Percentiles rank a stretch among this genome's conserved stretches.
Evolutionary conservation across 495 filamentous ascomycete genomes (phyloP).

Genomic region (Trichoderma gamsii): DNA sequence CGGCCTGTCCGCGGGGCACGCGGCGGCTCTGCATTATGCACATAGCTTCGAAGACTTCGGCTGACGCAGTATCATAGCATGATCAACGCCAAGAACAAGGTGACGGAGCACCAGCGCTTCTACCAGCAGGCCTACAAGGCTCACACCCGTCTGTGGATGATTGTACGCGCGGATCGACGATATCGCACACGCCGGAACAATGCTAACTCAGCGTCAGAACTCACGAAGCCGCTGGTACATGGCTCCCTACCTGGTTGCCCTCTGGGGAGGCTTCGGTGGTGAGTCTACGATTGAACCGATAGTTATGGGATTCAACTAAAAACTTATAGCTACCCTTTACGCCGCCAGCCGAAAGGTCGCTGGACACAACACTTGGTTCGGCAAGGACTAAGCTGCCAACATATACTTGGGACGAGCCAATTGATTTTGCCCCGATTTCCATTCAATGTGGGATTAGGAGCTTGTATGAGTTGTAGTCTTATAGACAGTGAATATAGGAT

Average conservation of each 20-base stretch:
- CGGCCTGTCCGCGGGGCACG: neutral
- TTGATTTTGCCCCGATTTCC: neutral
- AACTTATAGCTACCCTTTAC: conserved; percentile 51
- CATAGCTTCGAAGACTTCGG: conserved; percentile 30
- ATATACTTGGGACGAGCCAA: neutral
- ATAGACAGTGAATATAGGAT: conserved; percentile 10
- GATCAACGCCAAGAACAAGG: conserved; percentile 78
- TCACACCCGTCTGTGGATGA: conserved; percentile 74
- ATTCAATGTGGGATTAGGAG: neutral
- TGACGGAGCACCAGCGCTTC: conserved; percentile 73
- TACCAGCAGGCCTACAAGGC: conserved; percentile 71
- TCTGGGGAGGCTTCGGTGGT: conserved; percentile 56
- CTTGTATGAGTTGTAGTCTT: conserved; percentile 5
- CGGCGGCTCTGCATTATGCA: neutral
- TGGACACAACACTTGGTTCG: conserved; percentile 88
- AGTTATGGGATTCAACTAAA: conserved; percentile 18
- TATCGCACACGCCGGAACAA: neutral
- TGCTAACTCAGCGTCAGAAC: conserved; percentile 37
- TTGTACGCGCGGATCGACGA: conserved; percentile 53
- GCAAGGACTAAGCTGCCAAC: conserved; percentile 47
- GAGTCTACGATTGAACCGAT: conserved; percentile 17
- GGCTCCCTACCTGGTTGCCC: conserved; percentile 65
- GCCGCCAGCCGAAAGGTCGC: conserved; percentile 49
- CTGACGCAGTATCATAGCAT: conserved; percentile 42
- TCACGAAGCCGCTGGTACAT: conserved; percentile 60